Evolutionary conservation across 192 early-diverging fungal genomes (phyloP), one percentile per base, ranked within the genome.

Genomic region (Entomortierella parvispora): DNA sequence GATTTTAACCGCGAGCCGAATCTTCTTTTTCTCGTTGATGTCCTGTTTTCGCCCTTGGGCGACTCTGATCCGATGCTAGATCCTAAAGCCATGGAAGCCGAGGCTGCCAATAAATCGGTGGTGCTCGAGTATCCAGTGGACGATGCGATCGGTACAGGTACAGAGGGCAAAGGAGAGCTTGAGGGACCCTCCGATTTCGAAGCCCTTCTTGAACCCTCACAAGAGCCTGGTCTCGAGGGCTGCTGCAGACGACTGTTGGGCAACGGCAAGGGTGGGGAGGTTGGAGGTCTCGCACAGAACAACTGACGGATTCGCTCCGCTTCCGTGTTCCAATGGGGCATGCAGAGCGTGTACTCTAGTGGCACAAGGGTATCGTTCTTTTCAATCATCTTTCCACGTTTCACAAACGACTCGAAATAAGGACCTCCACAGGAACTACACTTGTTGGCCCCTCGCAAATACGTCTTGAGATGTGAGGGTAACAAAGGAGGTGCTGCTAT

Each of bases 371-470:
- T 45, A 10, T 82, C 79, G 6, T 71, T 71, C 49, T 90, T 88
- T 33, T 89, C 88, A 46, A 93, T 85, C 4, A 89, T 80, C 48
- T 86, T 84, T 33, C 86, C 80, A 20, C 93, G 87, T 22, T 72
- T 79, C 15, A 84, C 80, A 61, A 58, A 85, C 10, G 74, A 78
- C 45, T 93, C 89, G 75, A 94, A 93, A 59, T 88, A 93, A 0
- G 94, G 94, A 7, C 94, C 93, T 23, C 71, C 56, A 71, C 94
- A 96, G 80, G 89, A 93, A 17, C 87, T 84, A 65, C 94, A 96
- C 45, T 62, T 63, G 37, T 88, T 77, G 0, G 84, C 79, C 3
- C 82, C 83, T 7, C 75, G 72, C 23, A 96, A 65, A 78, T 94
- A 94, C 15, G 80, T 68, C 71, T 85, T 86, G 31, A 96, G 25